Percentiles rank a stretch among this genome's conserved stretches.
Conservation (phyloP, 768 basidiomycete species). For the Lepiota subincarnata region DNA sequence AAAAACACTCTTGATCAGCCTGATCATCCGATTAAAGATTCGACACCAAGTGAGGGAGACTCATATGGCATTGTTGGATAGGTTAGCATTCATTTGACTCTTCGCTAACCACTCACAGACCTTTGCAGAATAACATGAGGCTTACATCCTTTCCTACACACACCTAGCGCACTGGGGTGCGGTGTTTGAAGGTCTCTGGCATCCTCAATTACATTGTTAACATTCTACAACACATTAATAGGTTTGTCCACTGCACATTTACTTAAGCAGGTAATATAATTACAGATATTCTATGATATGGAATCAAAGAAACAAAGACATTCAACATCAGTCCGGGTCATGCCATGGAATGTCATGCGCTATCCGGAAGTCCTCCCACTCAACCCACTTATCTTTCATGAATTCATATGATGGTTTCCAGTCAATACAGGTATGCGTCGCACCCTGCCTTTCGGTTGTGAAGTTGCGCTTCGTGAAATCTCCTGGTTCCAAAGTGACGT, state of each 20-base stretch:
- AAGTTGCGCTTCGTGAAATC: conserved; percentile 34
- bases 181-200: no score
- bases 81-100: background rate
- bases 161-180: no score
- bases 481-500: conserved; percentile 44
- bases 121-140: background rate
- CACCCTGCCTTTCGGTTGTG: conserved; percentile 28
- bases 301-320: no score
- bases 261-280: no score
- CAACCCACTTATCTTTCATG: conserved; percentile 31
- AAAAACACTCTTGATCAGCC: conserved; percentile 14
- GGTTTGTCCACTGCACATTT: no score
- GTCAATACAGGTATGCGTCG: conserved; percentile 38
- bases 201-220: no score
- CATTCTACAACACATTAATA: no score
- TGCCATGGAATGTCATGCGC: conserved; percentile 23
- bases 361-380: conserved; percentile 25
- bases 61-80: conserved; percentile 9
- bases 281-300: no score
- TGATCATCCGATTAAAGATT: conserved; percentile 6
- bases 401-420: conserved; percentile 32
- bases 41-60: background rate
- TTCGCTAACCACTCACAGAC: no score
- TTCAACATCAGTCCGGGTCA: conserved; percentile 15
- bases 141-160: background rate